Base-by-base conservation (phyloP, 768 basidiomycete genomes). In the Guyanaporus albipodus region DNA sequence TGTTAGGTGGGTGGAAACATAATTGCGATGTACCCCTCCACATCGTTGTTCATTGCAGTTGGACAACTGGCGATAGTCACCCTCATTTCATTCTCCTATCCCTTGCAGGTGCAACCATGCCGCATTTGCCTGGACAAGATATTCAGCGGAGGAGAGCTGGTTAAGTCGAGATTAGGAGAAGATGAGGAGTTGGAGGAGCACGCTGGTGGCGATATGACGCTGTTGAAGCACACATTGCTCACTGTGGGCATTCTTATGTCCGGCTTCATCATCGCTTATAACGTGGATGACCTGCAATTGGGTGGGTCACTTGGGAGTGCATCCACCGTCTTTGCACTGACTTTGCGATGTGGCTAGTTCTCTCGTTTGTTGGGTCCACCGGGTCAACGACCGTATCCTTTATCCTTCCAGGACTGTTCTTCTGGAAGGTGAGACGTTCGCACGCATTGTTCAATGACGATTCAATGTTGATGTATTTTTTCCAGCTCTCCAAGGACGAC, bases 371-470 rank as follows among this genome's bases (percentile, higher is more conserved):
- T 29, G 96, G 96, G 2, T 86, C 92, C 19, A 97, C 93, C 1
- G 96, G 96, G 11, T 95, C 91, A 12, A 96, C 94, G 21, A 95
- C 93, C 17, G 91, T 98, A 48, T 93, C 91, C 2, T 98, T 97
- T 70, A 96, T 98, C 59, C 76, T 96, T 28, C 94, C 93, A 0
- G 93, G 91, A 2, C 69, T 93, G 40, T 87, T 96, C 62, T 96
- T 89, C 71, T 97, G 91, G 85, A 85, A 90, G 85, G 88, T 86
- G 55, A 55, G 70, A 34, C 24, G 23, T 50, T 52, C 40, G 24
- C 46, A 50, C 51, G 44, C 39, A 38, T 42, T 12, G 22, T 41
- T 36, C 42, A 46, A 38, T 47, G 15, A 22, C 9, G 41, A 21
- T 9, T 4, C 3, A 36, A 31, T 45, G 12, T 57, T 50, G 46